phyloP scores from a whole-genome alignment of 163 green algal genomes.

The Scenedesmus sp. region DNA sequence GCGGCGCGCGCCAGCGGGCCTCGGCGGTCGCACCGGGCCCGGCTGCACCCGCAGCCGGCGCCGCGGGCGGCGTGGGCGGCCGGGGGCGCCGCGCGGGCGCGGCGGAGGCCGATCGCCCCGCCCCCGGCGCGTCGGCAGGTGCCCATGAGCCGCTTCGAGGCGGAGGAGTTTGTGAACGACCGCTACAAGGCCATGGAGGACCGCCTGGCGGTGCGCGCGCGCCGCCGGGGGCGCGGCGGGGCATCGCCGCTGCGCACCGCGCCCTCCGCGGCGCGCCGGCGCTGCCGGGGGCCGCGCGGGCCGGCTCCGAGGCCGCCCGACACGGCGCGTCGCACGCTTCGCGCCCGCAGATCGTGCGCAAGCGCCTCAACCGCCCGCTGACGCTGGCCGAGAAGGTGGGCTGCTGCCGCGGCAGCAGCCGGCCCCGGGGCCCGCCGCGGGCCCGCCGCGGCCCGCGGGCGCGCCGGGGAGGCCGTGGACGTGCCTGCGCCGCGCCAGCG shows the following conservation, averaged over 20 bases:
- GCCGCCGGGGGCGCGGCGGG: too few relatives aligned
- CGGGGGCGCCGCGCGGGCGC: not conserved
- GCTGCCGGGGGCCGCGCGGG: too few relatives aligned
- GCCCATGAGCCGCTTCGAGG: conserved; percentile 68
- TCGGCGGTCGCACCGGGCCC: not conserved
- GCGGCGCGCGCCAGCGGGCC: not conserved
- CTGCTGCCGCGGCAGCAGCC: not conserved
- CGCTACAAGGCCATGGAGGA: conserved; percentile 89
- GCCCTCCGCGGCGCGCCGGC: too few relatives aligned
- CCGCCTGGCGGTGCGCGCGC: conserved; percentile 68
- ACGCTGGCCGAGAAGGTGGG: conserved; percentile 95
- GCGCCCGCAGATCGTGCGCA: conserved; percentile 77
- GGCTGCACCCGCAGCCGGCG: too few relatives aligned
- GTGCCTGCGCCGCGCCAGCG: not conserved
- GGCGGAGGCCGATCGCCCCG: not conserved
- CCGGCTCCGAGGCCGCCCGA: too few relatives aligned
- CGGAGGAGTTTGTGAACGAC: conserved; percentile 83
- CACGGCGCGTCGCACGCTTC: not conserved
- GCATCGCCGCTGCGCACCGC: too few relatives aligned
- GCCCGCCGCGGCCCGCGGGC: not conserved
- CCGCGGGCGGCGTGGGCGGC: too few relatives aligned
- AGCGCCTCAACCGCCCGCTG: conserved; percentile 87
- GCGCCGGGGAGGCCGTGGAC: too few relatives aligned
- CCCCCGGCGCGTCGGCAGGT: not conserved
- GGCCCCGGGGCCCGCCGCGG: too few relatives aligned